A percentile compares a stretch with the other conserved stretches of the same genome.
phyloP scores from a whole-genome alignment of 257 asterid genomes.

The Capsicum baccatum region DNA sequence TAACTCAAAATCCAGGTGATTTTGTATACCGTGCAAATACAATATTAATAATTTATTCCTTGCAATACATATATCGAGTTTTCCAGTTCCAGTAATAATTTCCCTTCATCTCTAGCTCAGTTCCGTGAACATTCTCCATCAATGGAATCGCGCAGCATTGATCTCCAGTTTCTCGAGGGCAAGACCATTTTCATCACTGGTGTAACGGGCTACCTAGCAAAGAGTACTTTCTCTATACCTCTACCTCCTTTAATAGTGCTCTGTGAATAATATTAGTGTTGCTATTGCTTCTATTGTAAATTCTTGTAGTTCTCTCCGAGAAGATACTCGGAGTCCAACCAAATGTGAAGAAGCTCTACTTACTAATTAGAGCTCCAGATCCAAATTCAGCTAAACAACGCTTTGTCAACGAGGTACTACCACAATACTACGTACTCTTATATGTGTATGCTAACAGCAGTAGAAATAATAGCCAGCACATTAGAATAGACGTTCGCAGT shows the following conservation, averaged over 20 bases:
- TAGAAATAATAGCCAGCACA: not conserved
- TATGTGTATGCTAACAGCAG: not conserved
- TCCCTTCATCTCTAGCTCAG: too few relatives aligned
- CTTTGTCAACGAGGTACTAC: slow-evolving; percentile 49
- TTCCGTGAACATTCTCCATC: too few relatives aligned
- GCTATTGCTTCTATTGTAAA: not conserved
- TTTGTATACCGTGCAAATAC: not conserved
- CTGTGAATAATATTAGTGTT: not conserved
- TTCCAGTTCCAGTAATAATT: not conserved
- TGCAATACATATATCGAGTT: not conserved
- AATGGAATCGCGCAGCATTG: slow-evolving; percentile 1
- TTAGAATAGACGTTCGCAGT: not conserved
- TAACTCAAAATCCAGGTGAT: not conserved
- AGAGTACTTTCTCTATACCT: not conserved
- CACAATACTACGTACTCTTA: not conserved
- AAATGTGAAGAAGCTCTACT: slow-evolving; percentile 29
- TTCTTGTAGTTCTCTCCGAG: slow-evolving; percentile 48
- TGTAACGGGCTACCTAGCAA: not conserved
- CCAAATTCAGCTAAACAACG: slow-evolving; percentile 35
- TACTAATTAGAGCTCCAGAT: slow-evolving; percentile 37
- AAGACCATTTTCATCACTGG: slow-evolving; percentile 7
- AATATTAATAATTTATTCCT: not conserved
- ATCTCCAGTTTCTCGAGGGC: not conserved
- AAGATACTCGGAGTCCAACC: slow-evolving; percentile 61
- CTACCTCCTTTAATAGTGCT: not conserved